These are phyloP conservation scores for Fraxinus angustifolia DNA, from an alignment of 305 asterid genomes.

Conservation along the genomic window DNA sequence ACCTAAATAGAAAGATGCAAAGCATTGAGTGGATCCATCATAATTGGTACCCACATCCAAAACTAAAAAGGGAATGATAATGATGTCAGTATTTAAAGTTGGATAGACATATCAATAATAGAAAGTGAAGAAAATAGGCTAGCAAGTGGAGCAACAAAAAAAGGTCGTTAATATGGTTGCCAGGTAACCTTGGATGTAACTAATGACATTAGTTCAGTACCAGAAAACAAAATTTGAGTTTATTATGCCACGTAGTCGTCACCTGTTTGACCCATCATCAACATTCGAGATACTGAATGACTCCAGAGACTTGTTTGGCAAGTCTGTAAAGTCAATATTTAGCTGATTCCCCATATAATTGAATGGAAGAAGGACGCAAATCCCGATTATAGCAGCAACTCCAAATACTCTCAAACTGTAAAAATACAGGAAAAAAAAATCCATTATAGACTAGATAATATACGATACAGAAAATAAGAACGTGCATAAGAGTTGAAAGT, in stretches of 20 bases:
- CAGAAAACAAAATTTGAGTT: slow-evolving; percentile 10
- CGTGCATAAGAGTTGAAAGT: slow-evolving; percentile 2
- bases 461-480: not conserved
- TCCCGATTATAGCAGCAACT: slow-evolving; percentile 72
- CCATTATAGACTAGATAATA: slow-evolving; percentile 13
- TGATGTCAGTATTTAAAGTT: not conserved
- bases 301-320: slow-evolving; percentile 79
- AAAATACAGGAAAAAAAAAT: slow-evolving; percentile 3
- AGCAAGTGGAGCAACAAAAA: not conserved
- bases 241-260: slow-evolving; percentile 18
- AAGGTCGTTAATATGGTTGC: not conserved
- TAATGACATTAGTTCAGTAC: not conserved
- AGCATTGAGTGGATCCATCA: not conserved
- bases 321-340: slow-evolving; percentile 59
- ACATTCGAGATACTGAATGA: slow-evolving; percentile 89
- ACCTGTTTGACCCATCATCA: slow-evolving; percentile 89
- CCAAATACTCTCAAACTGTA: slow-evolving; percentile 77
- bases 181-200: not conserved
- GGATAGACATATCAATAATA: not conserved
- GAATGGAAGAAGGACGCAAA: slow-evolving; percentile 84
- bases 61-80: not conserved
- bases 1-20: slow-evolving; percentile 12
- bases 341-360: slow-evolving; percentile 90
- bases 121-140: not conserved
- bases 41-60: not conserved